Evolutionary conservation across 1,139 yeast genomes (phyloP).

Genomic region (Zygoascus meyerae): DNA sequence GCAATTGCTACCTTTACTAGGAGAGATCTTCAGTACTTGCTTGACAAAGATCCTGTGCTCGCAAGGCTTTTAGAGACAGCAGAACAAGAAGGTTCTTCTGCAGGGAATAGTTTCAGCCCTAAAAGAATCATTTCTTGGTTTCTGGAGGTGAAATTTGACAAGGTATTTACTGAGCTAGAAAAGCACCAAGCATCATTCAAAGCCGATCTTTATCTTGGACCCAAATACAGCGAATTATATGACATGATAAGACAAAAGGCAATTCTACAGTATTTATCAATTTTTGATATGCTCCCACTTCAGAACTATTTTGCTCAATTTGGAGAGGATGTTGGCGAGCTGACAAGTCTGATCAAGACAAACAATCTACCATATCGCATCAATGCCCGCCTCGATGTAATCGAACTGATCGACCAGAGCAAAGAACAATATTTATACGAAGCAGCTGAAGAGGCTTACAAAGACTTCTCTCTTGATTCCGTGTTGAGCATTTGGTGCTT

Average conservation of each 20-base stretch:
- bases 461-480: background rate
- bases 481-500: background rate
- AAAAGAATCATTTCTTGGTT: background rate
- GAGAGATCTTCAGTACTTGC: conserved; percentile 21
- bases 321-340: background rate
- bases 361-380: conserved; percentile 9
- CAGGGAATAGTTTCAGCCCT: background rate
- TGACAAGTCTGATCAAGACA: conserved; percentile 2
- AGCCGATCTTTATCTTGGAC: conserved; percentile 18
- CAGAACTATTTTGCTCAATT: conserved; percentile 7
- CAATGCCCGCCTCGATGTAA: background rate
- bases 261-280: conserved; percentile 21
- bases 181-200: conserved; percentile 15
- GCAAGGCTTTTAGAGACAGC: conserved; percentile 51
- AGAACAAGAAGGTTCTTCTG: conserved; percentile 12
- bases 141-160: conserved; percentile 9
- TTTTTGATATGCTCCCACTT: conserved; percentile 18
- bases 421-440: background rate
- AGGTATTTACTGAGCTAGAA: conserved; percentile 18
- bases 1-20: conserved; percentile 25
- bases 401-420: background rate
- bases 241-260: conserved; percentile 20
- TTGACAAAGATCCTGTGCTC: conserved; percentile 50
- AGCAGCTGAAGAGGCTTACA: background rate
- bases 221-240: conserved; percentile 14